Evolutionary conservation across 306 rosid species (phyloP).

Genomic region (Ammopiptanthus mongolicus): DNA sequence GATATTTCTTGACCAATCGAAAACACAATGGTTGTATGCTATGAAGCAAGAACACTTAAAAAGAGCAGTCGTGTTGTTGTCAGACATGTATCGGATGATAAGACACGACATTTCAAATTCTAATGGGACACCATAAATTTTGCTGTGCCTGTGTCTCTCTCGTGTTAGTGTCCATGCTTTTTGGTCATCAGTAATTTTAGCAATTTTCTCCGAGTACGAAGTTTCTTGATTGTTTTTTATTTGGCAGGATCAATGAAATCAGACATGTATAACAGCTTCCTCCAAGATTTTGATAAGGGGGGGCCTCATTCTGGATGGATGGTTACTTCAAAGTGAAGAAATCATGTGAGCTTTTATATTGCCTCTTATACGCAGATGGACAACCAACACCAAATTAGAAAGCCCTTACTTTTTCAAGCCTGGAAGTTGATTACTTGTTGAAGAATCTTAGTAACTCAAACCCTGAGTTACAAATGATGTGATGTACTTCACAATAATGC

Average conservation of each 20-base stretch:
- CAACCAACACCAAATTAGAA: background rate
- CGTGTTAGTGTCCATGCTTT: background rate
- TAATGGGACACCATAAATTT: background rate
- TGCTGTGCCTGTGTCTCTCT: background rate
- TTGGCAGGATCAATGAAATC: slow-evolving; percentile 47
- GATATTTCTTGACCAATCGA: no score
- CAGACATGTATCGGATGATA: background rate
- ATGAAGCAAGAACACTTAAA: background rate
- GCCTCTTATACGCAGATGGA: background rate
- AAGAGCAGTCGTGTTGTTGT: background rate
- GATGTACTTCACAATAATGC: slow-evolving; percentile 7
- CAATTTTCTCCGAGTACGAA: background rate
- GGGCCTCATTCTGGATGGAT: slow-evolving; percentile 10
- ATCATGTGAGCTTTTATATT: background rate
- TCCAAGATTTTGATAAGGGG: background rate
- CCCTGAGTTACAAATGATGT: background rate
- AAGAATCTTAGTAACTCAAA: slow-evolving; percentile 11
- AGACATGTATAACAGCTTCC: background rate
- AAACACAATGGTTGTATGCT: background rate
- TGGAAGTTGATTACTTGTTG: slow-evolving; percentile 8
- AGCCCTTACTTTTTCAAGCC: background rate
- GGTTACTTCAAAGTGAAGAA: background rate
- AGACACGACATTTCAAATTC: background rate
- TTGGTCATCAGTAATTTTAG: background rate
- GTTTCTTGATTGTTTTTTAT: slow-evolving; percentile 15